Evolutionary conservation across 1,139 yeast genomes (phyloP), one percentile per base, ranked within the genome.

Genomic region (Lodderomyces oxycetoniae): DNA sequence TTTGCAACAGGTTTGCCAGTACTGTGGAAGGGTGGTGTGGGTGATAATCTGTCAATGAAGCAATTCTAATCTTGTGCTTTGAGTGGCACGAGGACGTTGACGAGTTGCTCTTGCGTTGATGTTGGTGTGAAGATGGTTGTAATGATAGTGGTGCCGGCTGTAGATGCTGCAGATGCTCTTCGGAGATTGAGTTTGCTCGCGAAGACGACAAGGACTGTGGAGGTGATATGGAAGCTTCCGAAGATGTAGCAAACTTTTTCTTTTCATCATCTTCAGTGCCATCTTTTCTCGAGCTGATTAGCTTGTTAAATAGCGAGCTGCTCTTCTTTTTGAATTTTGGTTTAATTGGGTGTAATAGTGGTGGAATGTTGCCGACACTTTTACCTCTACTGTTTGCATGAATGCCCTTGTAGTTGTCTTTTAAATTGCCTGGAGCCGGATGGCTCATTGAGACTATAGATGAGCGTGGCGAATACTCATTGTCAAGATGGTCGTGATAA

Each of bases 311-410:
- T 26, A 74, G 52, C 2, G 71, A 59, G 13, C 60, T 53, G 32
- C 67, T 63, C 50, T 68, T 67, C 44, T 65, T 67, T 43, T 57
- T 60, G 47, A 68, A 67, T 34, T 63, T 57, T 1, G 79, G 78
- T 43, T 66, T 71, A 12, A 73, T 65, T 2, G 79, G 79, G 14
- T 68, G 74, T 9, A 59, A 47, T 30, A 71, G 57, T 1, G 79
- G 78, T 1, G 80, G 79, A 1, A 69, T 51, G 28, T 66, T 65
- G 9, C 43, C 45, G 8, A 45, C 34, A 4, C 52, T 52, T 22
- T 58, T 61, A 20, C 59, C 55, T 17, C 56, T 46, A 24, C 57
- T 57, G 27, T 60, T 58, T 27, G 63, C 64, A 46, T 74, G 79
- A 52, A 74, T 70, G 2, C 80, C 80, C 36, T 58, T 61, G 45